phyloP scores from a whole-genome alignment of 202 grass and related monocot genomes.

The Carex arenaria region DNA sequence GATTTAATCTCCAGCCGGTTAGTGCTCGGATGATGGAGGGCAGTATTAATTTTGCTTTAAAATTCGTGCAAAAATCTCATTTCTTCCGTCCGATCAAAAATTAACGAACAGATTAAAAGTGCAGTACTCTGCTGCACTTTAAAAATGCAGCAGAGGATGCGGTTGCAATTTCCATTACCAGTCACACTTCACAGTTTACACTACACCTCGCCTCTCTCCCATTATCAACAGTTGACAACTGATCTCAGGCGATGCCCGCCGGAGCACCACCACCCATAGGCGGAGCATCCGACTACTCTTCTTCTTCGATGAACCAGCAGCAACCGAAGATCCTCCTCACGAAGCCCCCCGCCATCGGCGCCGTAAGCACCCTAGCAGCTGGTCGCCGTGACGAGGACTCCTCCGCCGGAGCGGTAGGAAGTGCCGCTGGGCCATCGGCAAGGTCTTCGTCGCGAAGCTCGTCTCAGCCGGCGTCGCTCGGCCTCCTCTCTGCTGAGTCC shows the following conservation, averaged over 20 bases:
- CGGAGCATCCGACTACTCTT: slow-evolving; percentile 36
- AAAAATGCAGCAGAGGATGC: too few species aligned
- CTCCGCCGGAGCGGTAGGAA: slow-evolving; percentile 23
- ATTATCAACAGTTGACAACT: background rate
- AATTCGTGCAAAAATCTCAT: too few species aligned
- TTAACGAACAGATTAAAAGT: too few species aligned
- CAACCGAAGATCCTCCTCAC: slow-evolving; percentile 90
- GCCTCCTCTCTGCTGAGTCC: slow-evolving; percentile 50
- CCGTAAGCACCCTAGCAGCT: slow-evolving; percentile 8
- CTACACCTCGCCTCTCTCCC: background rate
- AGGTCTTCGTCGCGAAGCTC: slow-evolving; percentile 39
- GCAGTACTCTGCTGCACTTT: too few species aligned
- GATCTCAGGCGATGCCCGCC: slow-evolving; percentile 40
- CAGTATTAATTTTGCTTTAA: too few species aligned
- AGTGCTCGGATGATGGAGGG: too few species aligned
- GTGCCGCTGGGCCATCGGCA: background rate
- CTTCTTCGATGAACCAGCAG: slow-evolving; percentile 11
- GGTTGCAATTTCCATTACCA: too few species aligned
- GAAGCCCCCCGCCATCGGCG: slow-evolving; percentile 52
- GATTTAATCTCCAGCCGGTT: too few species aligned
- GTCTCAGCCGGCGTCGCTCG: slow-evolving; percentile 51
- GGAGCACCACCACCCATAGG: slow-evolving; percentile 35
- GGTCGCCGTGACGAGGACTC: slow-evolving; percentile 36
- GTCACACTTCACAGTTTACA: background rate
- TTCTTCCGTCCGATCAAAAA: too few species aligned